phyloP scores from a whole-genome alignment of 2,329 filamentous ascomycete species.

The Fusarium incarnatum region DNA sequence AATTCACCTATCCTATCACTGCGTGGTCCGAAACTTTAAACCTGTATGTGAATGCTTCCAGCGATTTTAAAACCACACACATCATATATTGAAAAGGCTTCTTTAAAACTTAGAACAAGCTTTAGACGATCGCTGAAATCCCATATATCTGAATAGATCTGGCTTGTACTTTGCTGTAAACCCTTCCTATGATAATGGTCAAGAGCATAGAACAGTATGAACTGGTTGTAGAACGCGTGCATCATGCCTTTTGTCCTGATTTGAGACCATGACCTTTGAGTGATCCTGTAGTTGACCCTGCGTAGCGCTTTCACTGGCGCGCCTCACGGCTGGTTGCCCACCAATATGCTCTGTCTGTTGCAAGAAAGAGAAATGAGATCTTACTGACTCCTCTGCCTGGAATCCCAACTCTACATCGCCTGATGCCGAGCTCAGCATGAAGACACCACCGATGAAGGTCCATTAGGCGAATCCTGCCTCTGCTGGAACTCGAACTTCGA shows the following conservation, averaged over 20 bases:
- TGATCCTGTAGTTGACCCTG: background rate
- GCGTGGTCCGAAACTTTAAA: background rate
- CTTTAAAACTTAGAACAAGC: background rate
- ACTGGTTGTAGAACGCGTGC: background rate
- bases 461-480: background rate
- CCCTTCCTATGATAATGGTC: accelerated
- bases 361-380: background rate
- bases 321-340: background rate
- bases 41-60: background rate
- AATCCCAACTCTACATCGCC: background rate
- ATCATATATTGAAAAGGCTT: background rate
- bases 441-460: background rate
- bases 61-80: background rate
- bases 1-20: background rate
- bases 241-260: background rate
- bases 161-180: background rate
- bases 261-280: background rate
- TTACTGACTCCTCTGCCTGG: background rate
- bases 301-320: background rate
- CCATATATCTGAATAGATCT: background rate
- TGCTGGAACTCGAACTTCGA: background rate
- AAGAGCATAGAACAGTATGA: background rate
- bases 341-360: background rate
- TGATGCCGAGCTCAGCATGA: background rate
- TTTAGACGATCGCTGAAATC: background rate